These are phyloP conservation scores for Maudiozyma saulgeensis DNA, from an alignment of 805 yeast species.

Conservation along the genomic window DNA sequence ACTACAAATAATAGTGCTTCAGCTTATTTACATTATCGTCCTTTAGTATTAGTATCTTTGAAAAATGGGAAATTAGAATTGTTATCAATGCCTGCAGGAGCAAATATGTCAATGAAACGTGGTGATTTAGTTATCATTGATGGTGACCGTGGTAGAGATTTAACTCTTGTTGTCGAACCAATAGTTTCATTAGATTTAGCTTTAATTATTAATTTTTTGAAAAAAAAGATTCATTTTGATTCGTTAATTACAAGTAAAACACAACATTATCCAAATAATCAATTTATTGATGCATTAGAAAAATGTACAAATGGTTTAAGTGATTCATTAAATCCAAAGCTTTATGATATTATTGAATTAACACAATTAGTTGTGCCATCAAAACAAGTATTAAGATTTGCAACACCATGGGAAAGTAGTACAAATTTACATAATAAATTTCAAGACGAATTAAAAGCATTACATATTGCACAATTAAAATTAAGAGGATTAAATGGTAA, in stretches of 20 bases:
- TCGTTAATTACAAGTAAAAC: conserved; percentile 25
- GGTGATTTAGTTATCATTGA: conserved; percentile 68
- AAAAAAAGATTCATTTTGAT: conserved; percentile 55
- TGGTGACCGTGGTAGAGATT: conserved; percentile 77
- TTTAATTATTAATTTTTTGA: conserved; percentile 59
- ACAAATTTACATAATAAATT: conserved; percentile 53
- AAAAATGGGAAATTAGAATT: conserved; percentile 64
- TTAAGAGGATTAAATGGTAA: conserved; percentile 31
- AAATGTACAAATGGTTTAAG: conserved; percentile 18
- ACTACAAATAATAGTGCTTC: conserved; percentile 6
- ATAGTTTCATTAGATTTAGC: conserved; percentile 54
- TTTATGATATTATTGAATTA: conserved; percentile 36
- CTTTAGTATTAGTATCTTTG: conserved; percentile 40
- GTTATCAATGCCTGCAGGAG: conserved; percentile 55
- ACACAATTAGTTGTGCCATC: conserved; percentile 58
- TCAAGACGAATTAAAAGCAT: conserved; percentile 64
- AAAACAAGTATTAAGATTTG: conserved; percentile 68
- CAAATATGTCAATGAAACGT: conserved; percentile 48
- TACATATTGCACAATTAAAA: conserved; percentile 53
- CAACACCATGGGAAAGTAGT: conserved; percentile 57
- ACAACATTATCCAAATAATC: conserved; percentile 24
- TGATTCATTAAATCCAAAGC: conserved; percentile 24
- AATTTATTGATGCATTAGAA: conserved; percentile 21
- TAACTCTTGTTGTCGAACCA: conserved; percentile 66
- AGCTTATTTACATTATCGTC: conserved; percentile 28